Base-by-base conservation (phyloP, 2,329 filamentous ascomycete species). In the Seiridium cupressi region DNA sequence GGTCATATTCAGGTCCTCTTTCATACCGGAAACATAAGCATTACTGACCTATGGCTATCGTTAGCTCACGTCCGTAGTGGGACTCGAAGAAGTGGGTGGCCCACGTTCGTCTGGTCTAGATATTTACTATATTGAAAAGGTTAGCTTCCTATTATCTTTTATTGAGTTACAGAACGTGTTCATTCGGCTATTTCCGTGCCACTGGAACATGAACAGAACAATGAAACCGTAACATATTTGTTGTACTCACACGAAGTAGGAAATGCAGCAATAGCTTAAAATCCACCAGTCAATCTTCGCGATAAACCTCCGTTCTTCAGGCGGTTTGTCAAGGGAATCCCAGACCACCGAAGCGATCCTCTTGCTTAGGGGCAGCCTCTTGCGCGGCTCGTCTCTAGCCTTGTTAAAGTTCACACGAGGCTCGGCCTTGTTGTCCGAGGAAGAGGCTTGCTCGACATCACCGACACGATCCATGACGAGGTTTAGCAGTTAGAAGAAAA, bases 11-110 rank as follows among this genome's bases (percentile, higher is more conserved):
- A 84, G 73, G 49, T 83, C 74, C 60, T 82, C 74, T 55, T 72
- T 63, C 79, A 82, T 79, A 62, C 81, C 76, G 34, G 76, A 75
- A 31, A 79, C 72, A 58, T 81, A 83, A 3, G 81, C 81, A 64
- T 82, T 82, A 60, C 76, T 76, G 48, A 82, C 69, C 60, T 81
- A 79, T 42, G 35, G 26, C 61, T 74, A 76, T 46, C 74, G 72
- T 26, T 26, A 26, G 18, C 18, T 26, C 18, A 26, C 18, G 18
- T 26, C 18, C 18, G 18, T 26, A 26, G 18, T 26, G 18, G 18
- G 18, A 26, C 18, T 26, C 18, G 18, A 26, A 26, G 18, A 26
- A 26, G 18, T 26, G 18, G 18, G 18, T 26, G 18, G 18, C 18
- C 18, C 18, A 26, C 18, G 18, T 26, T 26, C 18, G 18, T 26